Evolutionary conservation across 208 protist genomes (phyloP), one percentile per base, ranked within the genome.

Genomic region (Naegleria fowleri): DNA sequence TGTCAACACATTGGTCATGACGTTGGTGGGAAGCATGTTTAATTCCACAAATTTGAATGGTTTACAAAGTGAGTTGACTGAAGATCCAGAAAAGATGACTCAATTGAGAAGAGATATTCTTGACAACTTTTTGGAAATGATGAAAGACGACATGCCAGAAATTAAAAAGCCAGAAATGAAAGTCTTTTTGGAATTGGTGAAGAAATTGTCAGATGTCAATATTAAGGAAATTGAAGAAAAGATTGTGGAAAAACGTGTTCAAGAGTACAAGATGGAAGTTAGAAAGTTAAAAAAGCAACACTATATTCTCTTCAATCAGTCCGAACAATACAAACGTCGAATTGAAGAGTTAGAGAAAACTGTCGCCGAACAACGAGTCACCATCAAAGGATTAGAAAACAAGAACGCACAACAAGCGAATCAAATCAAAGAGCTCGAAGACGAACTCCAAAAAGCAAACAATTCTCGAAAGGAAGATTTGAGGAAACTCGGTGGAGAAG

Each of bases 161-260:
- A 67, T 67, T 67, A 67, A 67, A 15, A 67, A 67, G 55, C 55
- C 55, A 67, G 55, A 67, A 67, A 67, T 67, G 55, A 67, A 67
- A 29, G 55, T 67, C 55, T 67, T 67, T 67, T 67, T 67, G 55
- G 55, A 67, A 67, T 67, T 67, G 55, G 55, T 67, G 11, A 67
- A 67, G 22, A 67, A 67, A 67, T 13, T 67, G 22, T 67, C 55
- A 67, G 55, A 67, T 67, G 55, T 67, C 55, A 67, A 67, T 67
- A 67, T 67, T 67, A 67, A 67, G 55, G 55, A 67, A 67, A 67
- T 67, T 67, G 55, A 67, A 67, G 55, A 67, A 67, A 67, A 67
- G 55, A 67, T 67, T 67, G 55, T 67, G 2, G 55, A 67, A 67
- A 2, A 67, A 67, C 11, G 22, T 29, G 55, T 67, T 22, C 55